Evolutionary conservation across 2,329 filamentous ascomycete species (phyloP), one percentile per base, ranked within the genome.

Genomic region (Triangularia verruculosa): DNA sequence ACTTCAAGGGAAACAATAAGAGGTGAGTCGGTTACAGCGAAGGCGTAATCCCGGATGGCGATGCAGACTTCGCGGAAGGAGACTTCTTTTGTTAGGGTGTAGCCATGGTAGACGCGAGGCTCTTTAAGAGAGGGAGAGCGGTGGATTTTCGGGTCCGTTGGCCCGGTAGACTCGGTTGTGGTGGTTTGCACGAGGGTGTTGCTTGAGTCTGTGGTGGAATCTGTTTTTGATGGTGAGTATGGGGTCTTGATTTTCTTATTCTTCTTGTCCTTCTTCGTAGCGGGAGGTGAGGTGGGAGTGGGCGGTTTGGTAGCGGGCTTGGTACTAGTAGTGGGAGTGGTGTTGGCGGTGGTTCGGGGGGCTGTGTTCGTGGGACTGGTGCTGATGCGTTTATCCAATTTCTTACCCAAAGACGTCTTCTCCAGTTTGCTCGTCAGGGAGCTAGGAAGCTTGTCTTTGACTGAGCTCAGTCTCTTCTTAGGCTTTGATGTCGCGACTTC

Each of bases 1-100:
- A 98, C 92, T 76, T 99, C 95, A 30, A 99, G 83, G 72, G 92
- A 97, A 70, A 97, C 89, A 64, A 98, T 94, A n/a, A 99, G 80
- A 0, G 95, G 95, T 17, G 96, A 79, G 65, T 94, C 88, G 20
- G 86, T 89, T 3, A 81, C 85, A 2, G 84, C 78, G 71, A 98
- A 98, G 1, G 90, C 93, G 71, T 89, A 86, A 62, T 96, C 86
- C 30, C 86, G 82, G 68, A 98, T 93, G 0, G 91, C 87, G 62
- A 84, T 81, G 77, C 93, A 97, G 1, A 98, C 94, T 51, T 90
- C 86, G 57, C 93, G 87, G 76, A 98, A 98, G 0, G 90, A 84
- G 43, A 97, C 87, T 65, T 95, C 90, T 70, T 91, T 93, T 15
- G 95, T 99, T 20, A 97, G 82, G 0, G 95, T 98, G 75, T 96